A percentile compares a stretch with the other conserved stretches of the same genome.
Conservation (phyloP, 1,139 yeast genomes). For the Suhomyces atakaporum region DNA sequence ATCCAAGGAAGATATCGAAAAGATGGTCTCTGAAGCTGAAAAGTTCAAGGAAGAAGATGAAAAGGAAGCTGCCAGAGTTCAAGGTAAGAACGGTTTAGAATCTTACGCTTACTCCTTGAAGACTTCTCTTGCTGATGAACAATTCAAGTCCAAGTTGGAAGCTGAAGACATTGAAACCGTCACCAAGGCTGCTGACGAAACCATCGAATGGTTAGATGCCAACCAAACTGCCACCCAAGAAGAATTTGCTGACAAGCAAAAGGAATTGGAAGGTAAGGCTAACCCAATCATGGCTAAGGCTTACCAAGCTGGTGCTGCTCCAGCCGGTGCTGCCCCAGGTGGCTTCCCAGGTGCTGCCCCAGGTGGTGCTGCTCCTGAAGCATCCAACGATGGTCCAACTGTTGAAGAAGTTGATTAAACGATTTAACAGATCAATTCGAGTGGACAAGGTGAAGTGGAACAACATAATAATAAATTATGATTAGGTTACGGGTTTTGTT, state of each 20-base stretch:
- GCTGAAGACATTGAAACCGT: constrained; percentile 78
- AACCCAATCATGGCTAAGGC: constrained; percentile 94
- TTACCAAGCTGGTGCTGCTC: constrained; percentile 71
- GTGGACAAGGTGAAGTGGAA: constrained; percentile 5
- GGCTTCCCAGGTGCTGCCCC: constrained; percentile 68
- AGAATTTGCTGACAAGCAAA: constrained; percentile 85
- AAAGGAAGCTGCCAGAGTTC: constrained; percentile 48
- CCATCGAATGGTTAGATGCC: constrained; percentile 84
- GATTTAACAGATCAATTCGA: constrained; percentile 5
- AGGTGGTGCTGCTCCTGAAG: constrained; percentile 61
- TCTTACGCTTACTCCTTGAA: constrained; percentile 88
- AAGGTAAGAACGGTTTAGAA: constrained; percentile 85
- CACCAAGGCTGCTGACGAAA: constrained; percentile 81
- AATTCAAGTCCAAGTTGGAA: constrained; percentile 78
- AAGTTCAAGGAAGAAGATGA: constrained; percentile 53
- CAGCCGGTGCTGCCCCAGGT: constrained; percentile 61
- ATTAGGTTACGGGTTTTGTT: constrained; percentile 10
- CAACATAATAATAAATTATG: constrained; percentile 9
- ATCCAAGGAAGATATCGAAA: constrained; percentile 53
- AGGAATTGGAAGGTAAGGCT: constrained; percentile 90
- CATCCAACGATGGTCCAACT: constrained; percentile 78
- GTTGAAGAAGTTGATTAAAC: constrained; percentile 90
- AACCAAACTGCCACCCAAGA: constrained; percentile 87
- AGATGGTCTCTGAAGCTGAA: constrained; percentile 54
- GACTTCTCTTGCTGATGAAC: constrained; percentile 78